Evolutionary conservation across 257 asterid species (phyloP), one percentile per base, ranked within the genome.

Genomic region (Euphrasia confusa): DNA sequence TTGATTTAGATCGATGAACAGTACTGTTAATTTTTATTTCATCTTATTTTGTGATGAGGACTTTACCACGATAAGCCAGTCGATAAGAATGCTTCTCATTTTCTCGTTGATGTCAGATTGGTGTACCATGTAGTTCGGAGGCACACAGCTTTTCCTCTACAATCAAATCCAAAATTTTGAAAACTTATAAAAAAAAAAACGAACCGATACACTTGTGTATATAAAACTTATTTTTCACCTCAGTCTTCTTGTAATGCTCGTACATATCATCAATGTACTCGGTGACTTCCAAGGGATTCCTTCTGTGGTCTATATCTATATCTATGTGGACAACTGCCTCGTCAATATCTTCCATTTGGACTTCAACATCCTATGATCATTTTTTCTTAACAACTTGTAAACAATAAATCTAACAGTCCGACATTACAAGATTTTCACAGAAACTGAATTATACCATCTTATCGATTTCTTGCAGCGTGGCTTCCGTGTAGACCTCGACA

Each of bases 31-130:
- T 12, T 10, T 45, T 45, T 13, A 27, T 56, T 7, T 6, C 7
- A 21, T 12, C 4, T 0, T 9, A 35, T 42, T 54, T 32, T 37
- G 15, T 5, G 32, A 47, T 5, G 32, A 47, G 4, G 58, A 53
- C 27, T 4, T 4, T 75, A 91, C 98, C 97, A 88, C 95, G 17
- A 86, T 81, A 67, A 92, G 84, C 98, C 98, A 92, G 67, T 92
- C 97, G 32, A 92, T 79, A 5, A 92, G 89, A 74, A 92, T 88
- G 2, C 78, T 84, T 60, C 98, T 78, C 98, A 92, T 92, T 68
- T 86, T 79, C 5, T 84, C 95, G 53, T 92, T 92, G 4, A 88
- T 80, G 54, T 89, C 98, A 40, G 56, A 65, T 74, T 92, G 98
- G 9, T 69, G 75, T 4, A 52, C 60, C 93, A 88, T 91, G 63